Conservation (phyloP, 2,329 filamentous ascomycete genomes). For the Saccharata proteae region DNA sequence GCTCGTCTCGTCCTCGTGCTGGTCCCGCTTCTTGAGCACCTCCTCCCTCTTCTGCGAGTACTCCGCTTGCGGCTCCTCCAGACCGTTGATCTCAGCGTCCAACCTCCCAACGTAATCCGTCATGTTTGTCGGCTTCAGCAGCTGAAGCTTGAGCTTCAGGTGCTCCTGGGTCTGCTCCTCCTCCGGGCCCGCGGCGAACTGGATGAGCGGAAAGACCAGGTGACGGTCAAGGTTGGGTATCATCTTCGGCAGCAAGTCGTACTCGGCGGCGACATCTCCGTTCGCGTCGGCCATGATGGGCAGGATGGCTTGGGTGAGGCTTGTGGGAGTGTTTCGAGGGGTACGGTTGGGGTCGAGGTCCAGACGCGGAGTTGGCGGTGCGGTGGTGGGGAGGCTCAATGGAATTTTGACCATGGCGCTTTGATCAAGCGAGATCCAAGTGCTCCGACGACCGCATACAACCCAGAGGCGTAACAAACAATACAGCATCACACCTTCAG, state of each 20-base stretch:
- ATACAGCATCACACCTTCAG: background rate
- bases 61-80: constrained; percentile 67
- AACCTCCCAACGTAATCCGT: constrained; percentile 91
- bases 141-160: constrained; percentile 77
- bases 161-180: constrained; percentile 64
- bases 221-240: constrained; percentile 90
- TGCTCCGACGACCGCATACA: too few relatives aligned
- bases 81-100: constrained; percentile 77
- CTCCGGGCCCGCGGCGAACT: constrained; percentile 75
- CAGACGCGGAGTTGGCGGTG: constrained; percentile 10
- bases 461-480: background rate
- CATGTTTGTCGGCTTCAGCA: constrained; percentile 98
- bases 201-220: constrained; percentile 89
- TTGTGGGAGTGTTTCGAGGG: background rate
- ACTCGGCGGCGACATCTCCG: constrained; percentile 50
- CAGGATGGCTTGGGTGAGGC: background rate
- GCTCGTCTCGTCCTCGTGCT: constrained; percentile 74
- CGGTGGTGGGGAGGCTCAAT: too few relatives aligned
- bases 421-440: too few relatives aligned
- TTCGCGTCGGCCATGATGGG: constrained; percentile 27
- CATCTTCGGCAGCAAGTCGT: constrained; percentile 77
- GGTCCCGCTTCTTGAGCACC: constrained; percentile 70
- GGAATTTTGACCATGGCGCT: too few relatives aligned
- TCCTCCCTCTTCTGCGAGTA: constrained; percentile 83
- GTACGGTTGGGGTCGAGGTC: constrained; percentile 1